phyloP scores from a whole-genome alignment of 139 green algal species.

The Coelastrella sp. region DNA sequence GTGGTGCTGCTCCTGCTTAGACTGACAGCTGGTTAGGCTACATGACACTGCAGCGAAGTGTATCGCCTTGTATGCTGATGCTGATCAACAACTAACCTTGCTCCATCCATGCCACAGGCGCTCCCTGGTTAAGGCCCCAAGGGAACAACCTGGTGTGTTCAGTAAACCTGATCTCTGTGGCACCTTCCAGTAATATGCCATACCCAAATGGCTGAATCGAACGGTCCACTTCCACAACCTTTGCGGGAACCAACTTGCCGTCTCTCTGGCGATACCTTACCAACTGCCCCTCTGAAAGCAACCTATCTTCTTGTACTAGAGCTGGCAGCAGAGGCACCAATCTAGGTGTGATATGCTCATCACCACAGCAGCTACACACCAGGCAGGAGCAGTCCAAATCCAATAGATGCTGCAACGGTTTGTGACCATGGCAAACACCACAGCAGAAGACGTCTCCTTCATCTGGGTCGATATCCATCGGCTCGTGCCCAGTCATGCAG shows the following conservation, averaged over 20 bases:
- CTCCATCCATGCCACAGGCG: background rate
- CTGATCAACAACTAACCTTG: too few species aligned
- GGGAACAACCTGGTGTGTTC: constrained; percentile 21
- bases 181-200: constrained; percentile 1
- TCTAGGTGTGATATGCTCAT: background rate
- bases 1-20: too few species aligned
- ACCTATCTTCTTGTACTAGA: background rate
- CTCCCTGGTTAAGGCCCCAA: background rate
- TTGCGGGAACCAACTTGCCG: background rate
- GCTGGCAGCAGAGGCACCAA: background rate
- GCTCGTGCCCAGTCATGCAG: background rate
- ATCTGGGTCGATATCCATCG: background rate
- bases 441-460: constrained; percentile 1
- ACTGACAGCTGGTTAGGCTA: too few species aligned
- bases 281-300: background rate
- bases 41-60: too few species aligned
- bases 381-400: constrained; percentile 23
- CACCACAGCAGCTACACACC: constrained; percentile 8
- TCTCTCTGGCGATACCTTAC: constrained; percentile 23
- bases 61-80: too few species aligned
- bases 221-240: constrained; percentile 27
- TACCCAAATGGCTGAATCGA: constrained; percentile 28
- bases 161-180: constrained; percentile 10
- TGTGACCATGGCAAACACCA: background rate
- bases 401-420: background rate